Evolutionary conservation across 495 filamentous ascomycete species (phyloP).

Genomic region (Podospora appendiculata): DNA sequence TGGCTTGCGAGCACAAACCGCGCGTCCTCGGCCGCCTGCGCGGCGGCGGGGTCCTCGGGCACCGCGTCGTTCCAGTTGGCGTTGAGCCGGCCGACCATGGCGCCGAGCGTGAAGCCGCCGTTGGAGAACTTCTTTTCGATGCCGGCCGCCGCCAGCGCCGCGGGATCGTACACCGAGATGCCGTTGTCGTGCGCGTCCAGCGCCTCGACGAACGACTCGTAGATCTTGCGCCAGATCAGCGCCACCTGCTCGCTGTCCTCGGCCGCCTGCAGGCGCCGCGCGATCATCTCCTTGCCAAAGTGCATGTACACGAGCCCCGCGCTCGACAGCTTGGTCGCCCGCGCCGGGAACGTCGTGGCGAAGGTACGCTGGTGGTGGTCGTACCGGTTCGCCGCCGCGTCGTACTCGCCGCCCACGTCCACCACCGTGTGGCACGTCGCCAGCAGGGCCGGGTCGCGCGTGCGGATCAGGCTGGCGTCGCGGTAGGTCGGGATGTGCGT

Average conservation of each 20-base stretch:
- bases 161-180: constrained; percentile 68
- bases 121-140: constrained; percentile 74
- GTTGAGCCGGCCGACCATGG: constrained; percentile 79
- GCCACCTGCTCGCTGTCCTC: constrained; percentile 58
- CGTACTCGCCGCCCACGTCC: constrained; percentile 89
- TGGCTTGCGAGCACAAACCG: constrained; percentile 67
- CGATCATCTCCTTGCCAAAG: constrained; percentile 78
- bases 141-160: constrained; percentile 52
- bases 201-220: constrained; percentile 89
- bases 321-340: constrained; percentile 79
- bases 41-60: constrained; percentile 40
- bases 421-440: constrained; percentile 87
- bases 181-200: constrained; percentile 98
- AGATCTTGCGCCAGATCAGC: constrained; percentile 79
- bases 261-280: constrained; percentile 45
- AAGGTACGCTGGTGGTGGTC: constrained; percentile 98
- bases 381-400: constrained; percentile 65
- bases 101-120: constrained; percentile 72
- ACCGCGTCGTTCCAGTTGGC: constrained; percentile 53
- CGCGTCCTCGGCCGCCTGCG: constrained; percentile 70
- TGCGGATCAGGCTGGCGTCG: constrained; percentile 68
- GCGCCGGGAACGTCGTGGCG: constrained; percentile 63
- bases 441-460: constrained; percentile 73
- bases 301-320: constrained; percentile 94
- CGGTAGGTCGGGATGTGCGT: constrained; percentile 71